A percentile compares a stretch with the other conserved stretches of the same genome.
Conservation (phyloP, 495 filamentous ascomycete genomes). For the Neurospora tetrasperma region DNA sequence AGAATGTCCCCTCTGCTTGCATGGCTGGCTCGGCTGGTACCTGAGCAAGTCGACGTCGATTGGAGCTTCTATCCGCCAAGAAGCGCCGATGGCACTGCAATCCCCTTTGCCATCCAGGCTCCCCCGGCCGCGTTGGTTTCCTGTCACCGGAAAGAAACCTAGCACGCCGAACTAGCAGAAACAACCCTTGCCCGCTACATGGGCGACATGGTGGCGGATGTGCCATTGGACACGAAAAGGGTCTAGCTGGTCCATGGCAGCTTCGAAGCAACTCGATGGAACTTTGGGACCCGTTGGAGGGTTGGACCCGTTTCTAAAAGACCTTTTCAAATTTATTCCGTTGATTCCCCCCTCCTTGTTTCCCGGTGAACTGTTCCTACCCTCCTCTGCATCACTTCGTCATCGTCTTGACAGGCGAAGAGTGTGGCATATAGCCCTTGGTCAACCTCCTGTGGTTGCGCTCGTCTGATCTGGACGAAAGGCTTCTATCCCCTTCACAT, state of each 20-base stretch:
- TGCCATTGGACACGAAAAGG: not conserved
- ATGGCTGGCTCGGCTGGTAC: not conserved
- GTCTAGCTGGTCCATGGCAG: not conserved
- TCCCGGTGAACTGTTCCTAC: not conserved
- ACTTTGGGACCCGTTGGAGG: not conserved
- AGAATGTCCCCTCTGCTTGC: not conserved
- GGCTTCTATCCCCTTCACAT: not conserved
- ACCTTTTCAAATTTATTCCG: not conserved
- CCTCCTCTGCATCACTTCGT: not conserved
- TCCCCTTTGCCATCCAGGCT: not conserved
- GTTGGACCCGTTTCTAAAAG: not conserved
- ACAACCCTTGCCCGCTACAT: not conserved
- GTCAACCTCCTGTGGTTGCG: not conserved
- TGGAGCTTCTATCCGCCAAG: not conserved
- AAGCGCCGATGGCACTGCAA: not conserved
- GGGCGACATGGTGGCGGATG: not conserved
- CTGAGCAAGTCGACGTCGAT: not conserved
- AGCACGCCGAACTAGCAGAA: not conserved
- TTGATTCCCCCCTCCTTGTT: not conserved
- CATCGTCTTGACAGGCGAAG: not conserved
- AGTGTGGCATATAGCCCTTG: not conserved
- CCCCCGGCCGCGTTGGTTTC: not conserved
- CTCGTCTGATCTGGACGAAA: constrained; percentile 3
- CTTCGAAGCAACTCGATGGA: not conserved
- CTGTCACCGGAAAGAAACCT: not conserved